Conservation (phyloP, 305 asterid genomes). For the Fraxinus floribunda region DNA sequence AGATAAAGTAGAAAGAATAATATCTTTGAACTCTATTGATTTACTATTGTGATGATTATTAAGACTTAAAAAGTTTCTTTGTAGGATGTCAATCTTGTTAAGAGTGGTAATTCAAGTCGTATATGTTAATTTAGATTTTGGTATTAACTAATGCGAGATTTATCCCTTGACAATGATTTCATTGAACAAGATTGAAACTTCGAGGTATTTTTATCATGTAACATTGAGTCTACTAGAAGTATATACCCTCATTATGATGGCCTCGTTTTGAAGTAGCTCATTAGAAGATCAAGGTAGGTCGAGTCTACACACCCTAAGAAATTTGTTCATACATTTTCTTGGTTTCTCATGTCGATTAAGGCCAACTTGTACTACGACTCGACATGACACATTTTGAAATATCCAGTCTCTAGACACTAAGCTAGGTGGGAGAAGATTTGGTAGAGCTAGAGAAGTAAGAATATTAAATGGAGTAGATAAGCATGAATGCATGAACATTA, state of each 20-base stretch:
- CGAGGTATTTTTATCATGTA: neutral
- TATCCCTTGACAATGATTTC: neutral
- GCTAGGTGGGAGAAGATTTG: neutral
- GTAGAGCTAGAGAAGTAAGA: neutral
- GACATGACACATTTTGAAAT: neutral
- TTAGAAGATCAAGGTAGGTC: neutral
- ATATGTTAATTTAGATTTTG: no score
- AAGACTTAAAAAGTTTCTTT: neutral
- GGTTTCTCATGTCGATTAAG: neutral
- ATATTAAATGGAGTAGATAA: conserved; percentile 13
- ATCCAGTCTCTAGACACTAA: neutral
- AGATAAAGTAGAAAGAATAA: neutral
- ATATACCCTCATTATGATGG: neutral
- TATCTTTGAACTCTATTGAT: neutral
- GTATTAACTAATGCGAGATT: neutral
- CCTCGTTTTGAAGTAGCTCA: neutral
- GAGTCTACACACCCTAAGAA: neutral
- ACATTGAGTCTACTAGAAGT: neutral
- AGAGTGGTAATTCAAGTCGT: no score
- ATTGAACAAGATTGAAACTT: neutral
- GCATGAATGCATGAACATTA: conserved; percentile 16
- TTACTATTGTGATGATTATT: neutral
- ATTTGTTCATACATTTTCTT: neutral
- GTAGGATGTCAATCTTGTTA: neutral
- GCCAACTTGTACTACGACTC: neutral